A percentile compares a stretch with the other conserved stretches of the same genome.
phyloP scores from a whole-genome alignment of 768 basidiomycete species.

The Kwoniella newhampshirensis region DNA sequence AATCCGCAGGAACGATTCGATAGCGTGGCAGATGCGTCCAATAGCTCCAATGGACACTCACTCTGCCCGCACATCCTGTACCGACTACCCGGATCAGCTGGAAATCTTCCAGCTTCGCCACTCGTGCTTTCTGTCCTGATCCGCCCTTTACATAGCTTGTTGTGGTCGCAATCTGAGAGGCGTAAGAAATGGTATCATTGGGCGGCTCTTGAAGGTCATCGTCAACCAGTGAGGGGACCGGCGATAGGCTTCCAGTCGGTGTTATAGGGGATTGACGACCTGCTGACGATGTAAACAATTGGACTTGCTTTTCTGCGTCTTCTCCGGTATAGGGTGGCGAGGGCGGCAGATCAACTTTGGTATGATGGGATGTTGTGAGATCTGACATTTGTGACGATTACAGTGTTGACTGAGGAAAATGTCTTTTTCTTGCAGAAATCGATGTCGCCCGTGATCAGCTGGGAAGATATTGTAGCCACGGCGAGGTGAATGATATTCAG shows the following conservation, averaged over 20 bases:
- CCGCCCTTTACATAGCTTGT: neutral
- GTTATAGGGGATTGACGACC: constrained; percentile 4
- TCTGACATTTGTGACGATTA: too few species aligned
- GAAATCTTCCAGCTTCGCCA: constrained; percentile 70
- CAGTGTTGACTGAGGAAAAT: too few species aligned
- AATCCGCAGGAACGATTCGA: too few species aligned
- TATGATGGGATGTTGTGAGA: too few species aligned
- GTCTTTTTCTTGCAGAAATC: too few species aligned
- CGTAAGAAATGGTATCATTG: too few species aligned
- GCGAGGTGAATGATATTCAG: too few species aligned
- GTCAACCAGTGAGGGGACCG: constrained; percentile 7
- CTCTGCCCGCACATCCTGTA: constrained; percentile 96
- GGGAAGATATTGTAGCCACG: too few species aligned
- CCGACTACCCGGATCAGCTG: constrained; percentile 96
- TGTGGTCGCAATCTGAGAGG: too few species aligned
- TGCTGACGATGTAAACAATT: constrained; percentile 4
- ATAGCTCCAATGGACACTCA: constrained; percentile 49
- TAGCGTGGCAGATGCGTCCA: too few species aligned
- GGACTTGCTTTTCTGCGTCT: neutral
- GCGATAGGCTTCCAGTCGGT: constrained; percentile 8
- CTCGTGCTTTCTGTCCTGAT: neutral
- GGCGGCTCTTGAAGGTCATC: too few species aligned
- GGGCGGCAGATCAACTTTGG: constrained; percentile 7
- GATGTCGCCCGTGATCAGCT: too few species aligned
- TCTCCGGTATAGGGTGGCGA: constrained; percentile 16